These are phyloP conservation scores for Penicillium fimorum DNA, from an alignment of 495 filamentous ascomycete species.

Conservation along the genomic window DNA sequence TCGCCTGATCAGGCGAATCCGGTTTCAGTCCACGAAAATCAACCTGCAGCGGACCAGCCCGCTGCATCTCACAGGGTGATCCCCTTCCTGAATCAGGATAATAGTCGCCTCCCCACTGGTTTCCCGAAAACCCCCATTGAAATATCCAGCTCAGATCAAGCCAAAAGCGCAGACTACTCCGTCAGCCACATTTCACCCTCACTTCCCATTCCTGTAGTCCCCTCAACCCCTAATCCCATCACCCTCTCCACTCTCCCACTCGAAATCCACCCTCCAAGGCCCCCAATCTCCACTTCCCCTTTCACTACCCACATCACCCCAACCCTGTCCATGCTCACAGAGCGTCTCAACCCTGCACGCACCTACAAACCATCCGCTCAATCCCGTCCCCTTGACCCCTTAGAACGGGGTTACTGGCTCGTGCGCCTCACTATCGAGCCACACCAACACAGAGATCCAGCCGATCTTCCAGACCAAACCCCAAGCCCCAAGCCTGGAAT, in stretches of 20 bases:
- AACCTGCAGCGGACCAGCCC: conserved; percentile 1
- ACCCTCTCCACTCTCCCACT: conserved; percentile 21
- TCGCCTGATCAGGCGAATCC: not conserved
- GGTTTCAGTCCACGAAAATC: not conserved
- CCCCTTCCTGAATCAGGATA: not conserved
- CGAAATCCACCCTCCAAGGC: conserved; percentile 46
- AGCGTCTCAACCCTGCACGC: conserved; percentile 47
- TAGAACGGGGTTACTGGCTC: conserved; percentile 71
- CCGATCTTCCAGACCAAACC: not conserved
- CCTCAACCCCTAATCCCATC: not conserved
- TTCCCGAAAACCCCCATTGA: not conserved
- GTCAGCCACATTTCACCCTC: not conserved
- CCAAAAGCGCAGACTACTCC: too few relatives aligned
- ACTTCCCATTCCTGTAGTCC: not conserved
- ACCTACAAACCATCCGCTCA: conserved; percentile 54
- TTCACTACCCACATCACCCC: conserved; percentile 55
- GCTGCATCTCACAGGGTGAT: not conserved
- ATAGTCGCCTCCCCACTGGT: not conserved
- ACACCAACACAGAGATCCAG: not conserved
- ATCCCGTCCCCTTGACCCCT: conserved; percentile 47
- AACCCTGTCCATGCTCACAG: conserved; percentile 50
- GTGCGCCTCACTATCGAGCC: conserved; percentile 43
- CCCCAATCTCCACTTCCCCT: conserved; percentile 37
- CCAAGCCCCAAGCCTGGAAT: not conserved
- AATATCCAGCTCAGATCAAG: not conserved